phyloP scores from a whole-genome alignment of 768 basidiomycete species.

The Termitomyces eurrhizus region DNA sequence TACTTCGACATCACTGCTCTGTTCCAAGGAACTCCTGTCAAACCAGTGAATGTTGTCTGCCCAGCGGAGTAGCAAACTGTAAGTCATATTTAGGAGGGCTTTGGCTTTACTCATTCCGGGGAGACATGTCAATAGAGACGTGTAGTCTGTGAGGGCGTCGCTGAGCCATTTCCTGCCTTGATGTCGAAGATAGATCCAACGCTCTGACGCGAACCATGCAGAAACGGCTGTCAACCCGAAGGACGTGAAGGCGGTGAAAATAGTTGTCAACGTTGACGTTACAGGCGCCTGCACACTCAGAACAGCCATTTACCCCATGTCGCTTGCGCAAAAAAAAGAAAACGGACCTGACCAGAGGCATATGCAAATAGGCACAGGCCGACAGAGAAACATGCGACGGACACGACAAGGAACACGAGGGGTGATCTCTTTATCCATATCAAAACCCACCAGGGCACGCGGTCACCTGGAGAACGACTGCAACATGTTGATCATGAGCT shows the following conservation, averaged over 20 bases:
- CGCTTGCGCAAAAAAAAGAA: not conserved
- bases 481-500: constrained; percentile 8
- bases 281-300: constrained; percentile 39
- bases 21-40: constrained; percentile 21
- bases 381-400: constrained; percentile 78
- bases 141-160: constrained; percentile 50
- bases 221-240: constrained; percentile 71
- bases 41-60: constrained; percentile 18
- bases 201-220: constrained; percentile 70
- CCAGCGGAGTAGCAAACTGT: constrained; percentile 15
- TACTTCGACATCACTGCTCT: constrained; percentile 25
- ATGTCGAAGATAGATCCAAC: constrained; percentile 59
- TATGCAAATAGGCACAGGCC: constrained; percentile 77
- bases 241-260: constrained; percentile 71
- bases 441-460: constrained; percentile 78
- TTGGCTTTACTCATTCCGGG: constrained; percentile 22
- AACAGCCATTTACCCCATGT: not conserved
- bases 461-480: constrained; percentile 71
- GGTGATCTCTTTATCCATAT: constrained; percentile 88
- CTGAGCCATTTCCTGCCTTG: constrained; percentile 68
- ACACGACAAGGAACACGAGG: constrained; percentile 78
- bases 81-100: constrained; percentile 13
- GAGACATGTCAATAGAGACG: constrained; percentile 29
- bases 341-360: constrained; percentile 60
- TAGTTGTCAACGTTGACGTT: constrained; percentile 70